These are phyloP conservation scores for Mucor racemosus DNA, from an alignment of 371 early-diverging fungal genomes.

Conservation along the genomic window DNA sequence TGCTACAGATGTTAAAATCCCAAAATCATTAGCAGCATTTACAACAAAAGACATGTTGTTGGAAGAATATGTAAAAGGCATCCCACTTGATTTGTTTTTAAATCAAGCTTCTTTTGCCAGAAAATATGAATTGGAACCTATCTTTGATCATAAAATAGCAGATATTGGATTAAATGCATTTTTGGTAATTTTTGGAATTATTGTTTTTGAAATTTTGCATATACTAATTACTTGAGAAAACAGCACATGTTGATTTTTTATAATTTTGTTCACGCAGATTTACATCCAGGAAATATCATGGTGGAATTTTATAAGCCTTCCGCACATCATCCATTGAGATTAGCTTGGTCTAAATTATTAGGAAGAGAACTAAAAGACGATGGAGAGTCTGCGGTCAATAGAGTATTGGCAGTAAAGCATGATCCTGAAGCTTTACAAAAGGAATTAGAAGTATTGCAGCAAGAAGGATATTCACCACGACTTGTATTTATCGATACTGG, in stretches of 20 bases:
- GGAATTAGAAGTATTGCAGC: conserved; percentile 57
- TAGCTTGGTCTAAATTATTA: conserved; percentile 47
- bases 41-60: conserved; percentile 76
- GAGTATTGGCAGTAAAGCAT: conserved; percentile 35
- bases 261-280: conserved; percentile 94
- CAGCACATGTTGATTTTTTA: conserved; percentile 89
- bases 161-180: conserved; percentile 64
- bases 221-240: background rate
- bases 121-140: conserved; percentile 33
- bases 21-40: conserved; percentile 67
- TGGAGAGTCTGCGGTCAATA: conserved; percentile 42
- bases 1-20: conserved; percentile 66
- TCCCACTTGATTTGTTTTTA: conserved; percentile 78
- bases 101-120: conserved; percentile 40
- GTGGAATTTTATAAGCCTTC: conserved; percentile 80
- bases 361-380: conserved; percentile 47
- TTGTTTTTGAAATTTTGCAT: background rate
- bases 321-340: conserved; percentile 61
- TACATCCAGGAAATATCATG: conserved; percentile 95
- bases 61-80: conserved; percentile 81
- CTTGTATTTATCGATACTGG: conserved; percentile 93
- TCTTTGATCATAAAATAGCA: conserved; percentile 76
- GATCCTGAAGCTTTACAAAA: conserved; percentile 52
- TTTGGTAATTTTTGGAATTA: conserved; percentile 36
- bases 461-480: conserved; percentile 76